Evolutionary conservation across 257 asterid species (phyloP), one percentile per base, ranked within the genome.

Genomic region (Solanum ahanhuiri): DNA sequence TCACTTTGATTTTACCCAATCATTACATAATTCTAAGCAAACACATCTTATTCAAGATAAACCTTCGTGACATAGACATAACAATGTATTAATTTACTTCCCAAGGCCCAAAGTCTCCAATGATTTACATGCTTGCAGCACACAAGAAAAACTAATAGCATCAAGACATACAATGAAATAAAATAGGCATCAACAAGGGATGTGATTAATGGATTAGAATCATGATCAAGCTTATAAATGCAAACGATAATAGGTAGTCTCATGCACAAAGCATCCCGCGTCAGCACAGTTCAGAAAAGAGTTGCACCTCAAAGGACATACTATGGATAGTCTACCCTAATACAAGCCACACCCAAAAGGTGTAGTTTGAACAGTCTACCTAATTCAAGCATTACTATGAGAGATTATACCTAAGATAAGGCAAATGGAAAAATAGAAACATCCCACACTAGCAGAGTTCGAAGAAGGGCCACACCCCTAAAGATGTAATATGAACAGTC

Each of bases 51-150:
- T 85, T 3, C 54, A 43, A 43, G 54, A 43, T 43, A 1, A 43
- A 43, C 51, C 20, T 12, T 25, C 14, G 88, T 41, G 14, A 60
- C 14, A 60, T n/a, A 60, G 75, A 91, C 88, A 85, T 89, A 93
- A 88, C 92, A 84, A 88, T 95, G 99, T 83, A 43, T 45, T 45
- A 45, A 45, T 51, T 51, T 96, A 96, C 73, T 70, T 91, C 25
- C 98, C 98, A 75, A 95, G 86, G n/a, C 90, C 90, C 60, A 96
- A 85, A 85, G 82, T 79, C 89, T 87, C 93, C 58, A 45, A 43
- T n/a, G 94, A 88, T n/a, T 97, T 95, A 83, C 98, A 95, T 51
- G 98, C 92, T 91, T 93, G 98, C 70, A 94, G 93, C 69, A 92
- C 93, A 85, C 98, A 95, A 88, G 98, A 93, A 86, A 94, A 88